A percentile compares a stretch with the other conserved stretches of the same genome.
These are phyloP conservation scores for Scedosporium boydii DNA, from an alignment of 2,329 filamentous ascomycete species.

Conservation along the genomic window DNA sequence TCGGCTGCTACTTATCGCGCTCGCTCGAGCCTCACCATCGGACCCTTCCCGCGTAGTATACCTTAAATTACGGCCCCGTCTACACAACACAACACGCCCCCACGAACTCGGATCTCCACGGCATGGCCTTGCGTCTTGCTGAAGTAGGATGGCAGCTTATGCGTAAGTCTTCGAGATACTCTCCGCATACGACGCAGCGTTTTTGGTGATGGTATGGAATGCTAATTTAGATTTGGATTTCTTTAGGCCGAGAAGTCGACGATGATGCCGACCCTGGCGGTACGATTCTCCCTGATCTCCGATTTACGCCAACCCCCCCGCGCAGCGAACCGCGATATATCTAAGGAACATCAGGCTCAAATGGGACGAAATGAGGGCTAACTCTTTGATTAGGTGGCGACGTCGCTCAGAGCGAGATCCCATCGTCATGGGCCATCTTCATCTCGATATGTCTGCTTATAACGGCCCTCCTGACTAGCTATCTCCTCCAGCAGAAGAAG, in stretches of 20 bases:
- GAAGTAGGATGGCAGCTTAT: constrained; percentile 10
- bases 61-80: not conserved
- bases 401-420: constrained; percentile 84
- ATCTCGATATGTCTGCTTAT: constrained; percentile 94
- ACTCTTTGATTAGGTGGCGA: constrained; percentile 44
- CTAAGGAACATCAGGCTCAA: not conserved
- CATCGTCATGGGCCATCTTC: constrained; percentile 93
- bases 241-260: constrained; percentile 9
- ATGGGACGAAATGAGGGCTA: not conserved
- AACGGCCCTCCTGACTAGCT: constrained; percentile 90
- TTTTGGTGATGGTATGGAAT: not conserved
- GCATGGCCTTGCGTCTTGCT: constrained; percentile 5
- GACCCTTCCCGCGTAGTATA: constrained; percentile 4
- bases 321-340: constrained; percentile 15
- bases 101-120: not conserved
- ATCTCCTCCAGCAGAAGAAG: constrained; percentile 91
- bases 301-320: constrained; percentile 1
- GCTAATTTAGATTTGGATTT: not conserved
- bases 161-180: constrained; percentile 7
- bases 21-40: constrained; percentile 5
- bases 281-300: constrained; percentile 5
- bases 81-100: not conserved
- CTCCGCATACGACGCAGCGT: too few relatives aligned
- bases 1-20: not conserved
- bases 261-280: constrained; percentile 13